These are phyloP conservation scores for Viridothelium virens DNA, from an alignment of 495 filamentous ascomycete species.

Conservation along the genomic window DNA sequence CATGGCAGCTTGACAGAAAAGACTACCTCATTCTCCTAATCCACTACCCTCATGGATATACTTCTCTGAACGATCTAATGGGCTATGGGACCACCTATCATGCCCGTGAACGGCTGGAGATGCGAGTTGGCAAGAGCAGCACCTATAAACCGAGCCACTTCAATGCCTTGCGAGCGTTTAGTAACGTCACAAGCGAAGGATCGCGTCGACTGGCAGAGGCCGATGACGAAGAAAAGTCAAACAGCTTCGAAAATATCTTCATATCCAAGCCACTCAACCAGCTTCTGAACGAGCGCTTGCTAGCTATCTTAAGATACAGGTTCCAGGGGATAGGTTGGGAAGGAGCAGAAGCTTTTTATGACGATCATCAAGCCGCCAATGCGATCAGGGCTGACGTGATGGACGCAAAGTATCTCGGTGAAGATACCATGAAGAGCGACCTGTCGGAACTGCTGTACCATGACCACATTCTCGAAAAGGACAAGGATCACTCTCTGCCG, in stretches of 20 bases:
- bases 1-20: constrained; percentile 60
- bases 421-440: constrained; percentile 25
- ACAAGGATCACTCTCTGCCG: constrained; percentile 48
- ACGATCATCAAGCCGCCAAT: constrained; percentile 39
- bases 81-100: constrained; percentile 21
- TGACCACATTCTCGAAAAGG: constrained; percentile 27
- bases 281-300: constrained; percentile 61
- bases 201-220: neutral
- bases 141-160: constrained; percentile 48
- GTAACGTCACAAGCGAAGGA: constrained; percentile 17
- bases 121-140: constrained; percentile 46
- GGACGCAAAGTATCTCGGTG: constrained; percentile 33
- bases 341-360: constrained; percentile 56
- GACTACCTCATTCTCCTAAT: constrained; percentile 76
- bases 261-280: constrained; percentile 65
- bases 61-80: constrained; percentile 44
- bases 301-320: constrained; percentile 56
- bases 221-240: constrained; percentile 27
- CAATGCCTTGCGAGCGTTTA: constrained; percentile 49
- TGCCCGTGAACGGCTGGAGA: constrained; percentile 14
- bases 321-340: constrained; percentile 55
- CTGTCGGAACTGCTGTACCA: constrained; percentile 30
- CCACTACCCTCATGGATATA: constrained; percentile 55
- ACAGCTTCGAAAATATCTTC: constrained; percentile 49
- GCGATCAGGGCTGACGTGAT: constrained; percentile 28